Conservation (phyloP, 163 green algal species). For the Prototheca wickerhamii region DNA sequence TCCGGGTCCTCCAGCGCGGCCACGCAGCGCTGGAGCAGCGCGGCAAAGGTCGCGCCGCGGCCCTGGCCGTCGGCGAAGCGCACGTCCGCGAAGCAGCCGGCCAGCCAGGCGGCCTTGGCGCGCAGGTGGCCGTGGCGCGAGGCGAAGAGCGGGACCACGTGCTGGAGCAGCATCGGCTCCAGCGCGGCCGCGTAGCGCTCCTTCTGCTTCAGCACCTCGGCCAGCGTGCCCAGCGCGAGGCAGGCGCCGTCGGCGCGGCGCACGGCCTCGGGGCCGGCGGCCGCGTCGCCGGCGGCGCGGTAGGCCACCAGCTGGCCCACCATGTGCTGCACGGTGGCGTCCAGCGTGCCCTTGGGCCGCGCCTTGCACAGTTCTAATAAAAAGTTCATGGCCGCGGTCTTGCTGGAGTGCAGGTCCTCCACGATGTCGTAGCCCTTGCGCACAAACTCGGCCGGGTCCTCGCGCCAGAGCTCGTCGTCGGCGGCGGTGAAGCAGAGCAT, state of each 20-base stretch:
- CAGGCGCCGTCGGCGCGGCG: conserved; percentile 82
- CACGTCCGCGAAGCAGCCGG: conserved; percentile 69
- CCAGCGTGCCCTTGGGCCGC: conserved; percentile 60
- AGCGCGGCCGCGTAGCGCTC: conserved; percentile 71
- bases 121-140: conserved; percentile 73
- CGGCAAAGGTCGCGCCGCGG: conserved; percentile 52
- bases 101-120: conserved; percentile 84
- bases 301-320: conserved; percentile 35
- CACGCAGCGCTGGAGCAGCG: conserved; percentile 60
- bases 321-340: conserved; percentile 50
- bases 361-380: conserved; percentile 67
- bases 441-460: conserved; percentile 96
- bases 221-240: conserved; percentile 72
- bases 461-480: conserved; percentile 81
- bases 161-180: conserved; percentile 70
- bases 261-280: conserved; percentile 9
- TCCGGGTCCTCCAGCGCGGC: conserved; percentile 48
- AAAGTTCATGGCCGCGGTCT: conserved; percentile 83
- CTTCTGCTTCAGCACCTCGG: conserved; percentile 60
- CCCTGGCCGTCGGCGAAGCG: conserved; percentile 54
- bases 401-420: conserved; percentile 88
- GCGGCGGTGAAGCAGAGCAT: conserved; percentile 84
- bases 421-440: conserved; percentile 94
- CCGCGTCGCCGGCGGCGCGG: conserved; percentile 5
- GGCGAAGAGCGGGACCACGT: conserved; percentile 79